Conservation (phyloP, 129 eudicot genomes). For the Lactuca sativa region DNA sequence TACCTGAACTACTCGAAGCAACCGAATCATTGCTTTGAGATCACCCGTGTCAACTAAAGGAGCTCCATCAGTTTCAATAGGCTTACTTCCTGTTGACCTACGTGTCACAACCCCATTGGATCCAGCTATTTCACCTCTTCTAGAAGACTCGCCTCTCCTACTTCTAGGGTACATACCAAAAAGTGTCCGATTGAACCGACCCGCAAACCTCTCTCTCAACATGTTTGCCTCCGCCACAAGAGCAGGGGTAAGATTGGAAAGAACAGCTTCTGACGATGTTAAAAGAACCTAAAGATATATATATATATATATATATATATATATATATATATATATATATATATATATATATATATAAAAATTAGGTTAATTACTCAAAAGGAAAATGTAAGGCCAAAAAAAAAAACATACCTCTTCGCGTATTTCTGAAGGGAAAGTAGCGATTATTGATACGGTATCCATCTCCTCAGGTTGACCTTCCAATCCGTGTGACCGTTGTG, state of each 20-base stretch:
- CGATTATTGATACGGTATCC: slow-evolving; percentile 97
- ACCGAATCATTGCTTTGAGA: slow-evolving; percentile 81
- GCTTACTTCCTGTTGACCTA: slow-evolving; percentile 71
- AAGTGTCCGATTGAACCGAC: slow-evolving; percentile 77
- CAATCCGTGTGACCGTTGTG: slow-evolving; percentile 76
- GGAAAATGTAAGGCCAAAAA: not conserved
- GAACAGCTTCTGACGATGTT: slow-evolving; percentile 95
- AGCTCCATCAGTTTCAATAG: slow-evolving; percentile 91
- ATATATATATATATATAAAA: no score
- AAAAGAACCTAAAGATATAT: slow-evolving; percentile 61
- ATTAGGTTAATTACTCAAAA: not conserved
- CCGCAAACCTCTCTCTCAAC: slow-evolving; percentile 94
- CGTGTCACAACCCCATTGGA: slow-evolving; percentile 37
- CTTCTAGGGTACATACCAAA: slow-evolving; percentile 92
- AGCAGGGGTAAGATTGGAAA: slow-evolving; percentile 95
- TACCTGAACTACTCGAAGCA: slow-evolving; percentile 98
- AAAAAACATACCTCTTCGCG: slow-evolving; percentile 76
- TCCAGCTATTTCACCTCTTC: slow-evolving; percentile 75
- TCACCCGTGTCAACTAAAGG: slow-evolving; percentile 89
- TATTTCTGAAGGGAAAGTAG: slow-evolving; percentile 92
- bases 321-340: no score
- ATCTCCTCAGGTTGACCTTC: slow-evolving; percentile 99
- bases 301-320: no score
- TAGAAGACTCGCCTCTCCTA: slow-evolving; percentile 87
- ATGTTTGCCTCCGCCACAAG: slow-evolving; percentile 98